Conservation (phyloP, 2,329 filamentous ascomycete species). For the Calonectria hongkongensis region DNA sequence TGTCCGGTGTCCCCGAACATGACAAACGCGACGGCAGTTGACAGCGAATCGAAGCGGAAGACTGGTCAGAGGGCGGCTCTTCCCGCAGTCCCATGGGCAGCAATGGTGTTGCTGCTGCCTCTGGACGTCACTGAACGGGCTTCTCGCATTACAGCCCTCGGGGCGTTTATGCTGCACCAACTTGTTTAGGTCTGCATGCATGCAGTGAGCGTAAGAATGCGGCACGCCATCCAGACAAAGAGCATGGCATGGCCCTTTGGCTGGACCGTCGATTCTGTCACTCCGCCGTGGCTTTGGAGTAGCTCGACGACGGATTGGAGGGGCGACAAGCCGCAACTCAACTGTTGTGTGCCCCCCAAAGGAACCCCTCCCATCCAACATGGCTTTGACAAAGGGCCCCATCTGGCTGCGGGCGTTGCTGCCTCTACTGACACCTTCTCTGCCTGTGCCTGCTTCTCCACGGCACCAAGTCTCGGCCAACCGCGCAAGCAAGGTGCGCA, state of each 20-base stretch:
- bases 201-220: slow-evolving; percentile 12
- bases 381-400: slow-evolving; percentile 14
- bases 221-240: slow-evolving; percentile 20
- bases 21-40: slow-evolving; percentile 32
- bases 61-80: slow-evolving; percentile 12
- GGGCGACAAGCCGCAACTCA: slow-evolving; percentile 11
- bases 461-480: slow-evolving; percentile 19
- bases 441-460: slow-evolving; percentile 22
- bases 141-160: slow-evolving; percentile 23
- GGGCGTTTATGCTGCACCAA: slow-evolving; percentile 17
- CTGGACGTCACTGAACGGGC: slow-evolving; percentile 33
- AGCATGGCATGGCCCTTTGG: background rate
- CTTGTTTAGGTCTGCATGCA: slow-evolving; percentile 31
- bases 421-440: slow-evolving; percentile 17
- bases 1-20: slow-evolving; percentile 10
- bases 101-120: slow-evolving; percentile 27
- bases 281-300: slow-evolving; percentile 8
- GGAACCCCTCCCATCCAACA: slow-evolving; percentile 8
- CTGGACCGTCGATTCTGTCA: slow-evolving; percentile 8
- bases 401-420: slow-evolving; percentile 4
- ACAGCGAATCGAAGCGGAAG: slow-evolving; percentile 3
- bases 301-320: slow-evolving; percentile 13
- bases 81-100: slow-evolving; percentile 20
- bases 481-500: slow-evolving; percentile 26
- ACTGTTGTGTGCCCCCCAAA: slow-evolving; percentile 13